Conservation (phyloP, 305 asterid genomes). For the Fraxinus albicans region DNA sequence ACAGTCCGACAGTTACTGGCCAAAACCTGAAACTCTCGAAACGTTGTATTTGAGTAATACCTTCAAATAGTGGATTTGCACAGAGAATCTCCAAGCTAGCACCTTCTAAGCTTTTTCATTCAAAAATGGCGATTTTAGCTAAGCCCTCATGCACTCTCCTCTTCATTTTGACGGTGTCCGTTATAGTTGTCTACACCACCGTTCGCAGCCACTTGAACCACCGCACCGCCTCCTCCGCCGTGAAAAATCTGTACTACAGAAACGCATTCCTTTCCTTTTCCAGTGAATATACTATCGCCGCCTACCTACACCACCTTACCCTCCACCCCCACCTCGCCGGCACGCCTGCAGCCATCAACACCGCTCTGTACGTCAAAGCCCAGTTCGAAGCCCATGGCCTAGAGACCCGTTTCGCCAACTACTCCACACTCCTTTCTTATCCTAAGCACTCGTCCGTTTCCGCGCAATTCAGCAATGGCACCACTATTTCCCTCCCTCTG, state of each 20-base stretch:
- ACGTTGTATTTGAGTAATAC: neutral
- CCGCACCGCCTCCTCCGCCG: slow-evolving; percentile 19
- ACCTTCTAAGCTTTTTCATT: neutral
- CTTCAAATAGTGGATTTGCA: neutral
- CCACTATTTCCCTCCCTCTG: slow-evolving; percentile 33
- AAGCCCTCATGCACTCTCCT: slow-evolving; percentile 48
- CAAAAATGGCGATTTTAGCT: slow-evolving; percentile 33
- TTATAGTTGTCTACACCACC: slow-evolving; percentile 41
- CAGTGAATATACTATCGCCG: slow-evolving; percentile 68
- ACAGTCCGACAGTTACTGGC: neutral
- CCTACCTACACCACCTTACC: slow-evolving; percentile 85
- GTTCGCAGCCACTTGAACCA: slow-evolving; percentile 35
- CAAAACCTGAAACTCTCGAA: neutral
- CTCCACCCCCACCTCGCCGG: slow-evolving; percentile 95
- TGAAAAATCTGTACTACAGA: slow-evolving; percentile 28
- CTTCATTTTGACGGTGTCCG: slow-evolving; percentile 36
- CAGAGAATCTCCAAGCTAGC: neutral
- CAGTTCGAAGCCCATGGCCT: slow-evolving; percentile 62
- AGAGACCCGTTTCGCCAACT: slow-evolving; percentile 51
- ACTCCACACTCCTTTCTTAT: slow-evolving; percentile 73
- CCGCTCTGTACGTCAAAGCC: slow-evolving; percentile 60
- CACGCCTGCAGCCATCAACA: slow-evolving; percentile 54
- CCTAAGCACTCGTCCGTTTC: slow-evolving; percentile 60
- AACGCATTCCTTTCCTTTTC: slow-evolving; percentile 58
- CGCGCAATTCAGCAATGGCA: slow-evolving; percentile 48